These are phyloP conservation scores for Alternaria alternata DNA, from an alignment of 2,329 filamentous ascomycete genomes.

Conservation along the genomic window DNA sequence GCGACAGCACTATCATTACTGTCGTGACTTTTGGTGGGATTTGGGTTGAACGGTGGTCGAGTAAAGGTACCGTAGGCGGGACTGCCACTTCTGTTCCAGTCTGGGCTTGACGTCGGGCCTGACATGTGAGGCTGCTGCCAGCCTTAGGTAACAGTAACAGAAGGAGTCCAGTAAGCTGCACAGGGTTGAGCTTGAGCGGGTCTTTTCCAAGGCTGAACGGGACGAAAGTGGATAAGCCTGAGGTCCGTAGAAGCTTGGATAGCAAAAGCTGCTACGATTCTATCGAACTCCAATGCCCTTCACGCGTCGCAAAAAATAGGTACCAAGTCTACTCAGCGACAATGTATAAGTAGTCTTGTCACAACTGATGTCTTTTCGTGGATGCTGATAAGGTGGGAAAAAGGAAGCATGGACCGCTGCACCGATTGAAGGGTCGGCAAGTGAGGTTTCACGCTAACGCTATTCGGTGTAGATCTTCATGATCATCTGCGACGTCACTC, in stretches of 20 bases:
- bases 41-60: constrained; percentile 25
- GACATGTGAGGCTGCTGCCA: constrained; percentile 33
- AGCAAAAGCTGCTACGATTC: constrained; percentile 10
- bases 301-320: background rate
- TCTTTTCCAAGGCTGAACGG: constrained; percentile 1
- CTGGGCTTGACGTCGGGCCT: constrained; percentile 38
- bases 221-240: constrained; percentile 13
- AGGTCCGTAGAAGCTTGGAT: constrained; percentile 3
- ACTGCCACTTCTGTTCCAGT: constrained; percentile 30
- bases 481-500: constrained; percentile 8
- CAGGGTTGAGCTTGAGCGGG: background rate
- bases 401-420: constrained; percentile 15
- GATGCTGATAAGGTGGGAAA: constrained; percentile 21
- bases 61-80: constrained; percentile 37
- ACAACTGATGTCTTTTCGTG: constrained; percentile 1
- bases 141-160: constrained; percentile 1
- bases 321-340: background rate
- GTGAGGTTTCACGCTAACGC: constrained; percentile 30
- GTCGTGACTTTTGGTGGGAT: constrained; percentile 20
- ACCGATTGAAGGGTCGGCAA: constrained; percentile 3
- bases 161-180: constrained; percentile 2
- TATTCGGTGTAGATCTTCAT: background rate
- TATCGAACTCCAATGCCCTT: constrained; percentile 3
- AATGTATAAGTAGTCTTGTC: constrained; percentile 7
- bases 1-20: constrained; percentile 31